phyloP scores from a whole-genome alignment of 2,329 filamentous ascomycete genomes.

The Tolypocladium inflatum region DNA sequence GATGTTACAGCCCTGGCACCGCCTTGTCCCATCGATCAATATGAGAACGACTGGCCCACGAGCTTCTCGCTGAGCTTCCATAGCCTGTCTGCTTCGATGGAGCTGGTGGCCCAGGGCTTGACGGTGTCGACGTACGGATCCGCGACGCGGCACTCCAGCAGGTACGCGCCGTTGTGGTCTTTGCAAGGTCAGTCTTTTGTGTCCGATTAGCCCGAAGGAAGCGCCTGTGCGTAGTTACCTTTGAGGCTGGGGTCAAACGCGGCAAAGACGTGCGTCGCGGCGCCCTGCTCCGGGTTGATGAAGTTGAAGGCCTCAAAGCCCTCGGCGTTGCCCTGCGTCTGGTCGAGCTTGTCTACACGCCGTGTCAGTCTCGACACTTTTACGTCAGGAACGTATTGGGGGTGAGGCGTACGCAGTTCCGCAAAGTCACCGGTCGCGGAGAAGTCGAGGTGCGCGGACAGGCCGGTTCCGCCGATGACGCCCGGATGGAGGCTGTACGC shows the following conservation, averaged over 20 bases:
- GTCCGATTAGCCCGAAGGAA: not conserved
- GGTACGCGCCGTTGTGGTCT: conserved; percentile 20
- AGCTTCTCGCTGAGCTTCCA: conserved; percentile 37
- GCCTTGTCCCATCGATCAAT: conserved; percentile 4
- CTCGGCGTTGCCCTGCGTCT: conserved; percentile 11
- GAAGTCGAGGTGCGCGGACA: conserved; percentile 13
- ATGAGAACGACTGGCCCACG: conserved; percentile 29
- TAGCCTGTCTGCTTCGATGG: conserved; percentile 28
- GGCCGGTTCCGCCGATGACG: conserved; percentile 12
- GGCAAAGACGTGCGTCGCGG: conserved; percentile 24
- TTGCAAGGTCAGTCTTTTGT: conserved; percentile 1
- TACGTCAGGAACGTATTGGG: not conserved
- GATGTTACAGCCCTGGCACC: not conserved
- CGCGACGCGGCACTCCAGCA: conserved; percentile 21
- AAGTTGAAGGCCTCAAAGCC: conserved; percentile 10
- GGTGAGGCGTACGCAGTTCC: conserved; percentile 7
- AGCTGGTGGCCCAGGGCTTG: conserved; percentile 20
- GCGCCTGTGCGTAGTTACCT: conserved; percentile 4
- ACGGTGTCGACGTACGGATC: conserved; percentile 18
- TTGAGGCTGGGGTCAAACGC: conserved; percentile 26
- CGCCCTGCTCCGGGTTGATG: conserved; percentile 17
- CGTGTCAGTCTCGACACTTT: conserved; percentile 1
- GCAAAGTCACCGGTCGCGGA: conserved; percentile 8
- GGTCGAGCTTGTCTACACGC: conserved; percentile 8
- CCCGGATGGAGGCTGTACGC: conserved; percentile 26